A percentile compares a stretch with the other conserved stretches of the same genome.
phyloP scores from a whole-genome alignment of 2,329 filamentous ascomycete species.

The Penicillium capsulatum region DNA sequence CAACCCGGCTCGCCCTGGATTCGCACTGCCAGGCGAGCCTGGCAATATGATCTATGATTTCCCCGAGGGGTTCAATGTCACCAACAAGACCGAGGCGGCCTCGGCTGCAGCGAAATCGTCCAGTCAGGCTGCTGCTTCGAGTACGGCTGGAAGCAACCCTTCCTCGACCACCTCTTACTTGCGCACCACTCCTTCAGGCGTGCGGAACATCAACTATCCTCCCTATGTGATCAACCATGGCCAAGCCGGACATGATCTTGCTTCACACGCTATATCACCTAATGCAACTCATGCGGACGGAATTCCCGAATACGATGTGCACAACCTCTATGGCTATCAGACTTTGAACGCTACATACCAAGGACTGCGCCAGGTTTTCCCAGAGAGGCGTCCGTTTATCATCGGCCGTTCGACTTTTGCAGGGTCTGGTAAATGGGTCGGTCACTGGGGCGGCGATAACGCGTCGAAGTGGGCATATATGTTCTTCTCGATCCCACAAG shows the following conservation, averaged over 20 bases:
- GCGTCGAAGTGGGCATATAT: conserved; percentile 66
- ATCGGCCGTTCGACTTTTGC: conserved; percentile 79
- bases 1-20: conserved; percentile 66
- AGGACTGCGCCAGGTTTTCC: conserved; percentile 60
- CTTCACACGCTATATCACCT: conserved; percentile 67
- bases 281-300: conserved; percentile 75
- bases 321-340: conserved; percentile 73
- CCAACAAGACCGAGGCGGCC: conserved; percentile 64
- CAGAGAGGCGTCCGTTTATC: conserved; percentile 72
- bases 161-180: conserved; percentile 48
- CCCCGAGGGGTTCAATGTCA: conserved; percentile 66
- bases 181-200: conserved; percentile 57
- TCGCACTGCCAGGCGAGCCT: conserved; percentile 61
- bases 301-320: conserved; percentile 72
- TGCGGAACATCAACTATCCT: conserved; percentile 66
- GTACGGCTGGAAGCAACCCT: conserved; percentile 28
- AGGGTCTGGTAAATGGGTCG: conserved; percentile 69
- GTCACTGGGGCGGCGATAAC: conserved; percentile 81
- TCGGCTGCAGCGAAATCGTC: conserved; percentile 54
- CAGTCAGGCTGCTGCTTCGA: conserved; percentile 47
- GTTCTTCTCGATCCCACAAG: conserved; percentile 73
- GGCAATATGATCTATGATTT: conserved; percentile 58
- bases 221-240: conserved; percentile 74
- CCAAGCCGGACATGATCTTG: conserved; percentile 60
- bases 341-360: conserved; percentile 74